These are phyloP conservation scores for Saprolegnia parasitica DNA, from an alignment of 352 stramenopile species.

Conservation along the genomic window DNA sequence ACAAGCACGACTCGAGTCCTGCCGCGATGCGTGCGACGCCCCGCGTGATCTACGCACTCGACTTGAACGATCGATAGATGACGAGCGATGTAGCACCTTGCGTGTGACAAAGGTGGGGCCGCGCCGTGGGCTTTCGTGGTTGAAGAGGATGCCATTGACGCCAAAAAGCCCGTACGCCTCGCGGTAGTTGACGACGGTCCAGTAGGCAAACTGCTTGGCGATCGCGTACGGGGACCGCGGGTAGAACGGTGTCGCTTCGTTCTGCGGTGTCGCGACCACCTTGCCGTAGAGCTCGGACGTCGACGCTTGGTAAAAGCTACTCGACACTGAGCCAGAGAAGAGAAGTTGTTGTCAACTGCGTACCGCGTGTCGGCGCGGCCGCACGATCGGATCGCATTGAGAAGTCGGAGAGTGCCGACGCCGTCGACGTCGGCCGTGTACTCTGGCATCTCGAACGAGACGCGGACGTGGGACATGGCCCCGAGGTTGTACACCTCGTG, in stretches of 20 bases:
- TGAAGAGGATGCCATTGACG: conserved; percentile 99
- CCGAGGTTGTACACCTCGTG: conserved; percentile 99
- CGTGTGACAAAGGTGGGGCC: conserved; percentile 98
- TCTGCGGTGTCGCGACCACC: conserved; percentile 94
- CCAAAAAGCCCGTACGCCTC: conserved; percentile 94
- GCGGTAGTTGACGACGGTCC: conserved; percentile 99
- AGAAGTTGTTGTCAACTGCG: conserved; percentile 22
- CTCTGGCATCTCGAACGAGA: conserved; percentile 99
- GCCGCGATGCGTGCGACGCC: conserved; percentile 91
- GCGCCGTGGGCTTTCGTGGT: conserved; percentile 97
- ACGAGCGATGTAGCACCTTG: conserved; percentile 50
- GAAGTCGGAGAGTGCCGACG: conserved; percentile 93
- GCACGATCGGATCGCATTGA: conserved; percentile 95
- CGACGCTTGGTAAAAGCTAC: conserved; percentile 95
- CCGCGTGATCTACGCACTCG: conserved; percentile 78
- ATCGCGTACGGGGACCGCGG: conserved; percentile 97
- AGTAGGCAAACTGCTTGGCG: conserved; percentile 99
- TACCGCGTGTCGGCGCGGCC: conserved; percentile 62
- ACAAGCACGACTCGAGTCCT: conserved; percentile 92
- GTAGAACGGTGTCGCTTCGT: conserved; percentile 97
- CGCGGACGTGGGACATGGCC: conserved; percentile 98
- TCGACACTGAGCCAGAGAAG: conserved; percentile 21
- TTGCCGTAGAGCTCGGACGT: conserved; percentile 99
- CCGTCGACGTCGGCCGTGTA: conserved; percentile 98
- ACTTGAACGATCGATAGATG: not conserved